These are phyloP conservation scores for Suillus lakei DNA, from an alignment of 768 basidiomycete species.

Conservation along the genomic window DNA sequence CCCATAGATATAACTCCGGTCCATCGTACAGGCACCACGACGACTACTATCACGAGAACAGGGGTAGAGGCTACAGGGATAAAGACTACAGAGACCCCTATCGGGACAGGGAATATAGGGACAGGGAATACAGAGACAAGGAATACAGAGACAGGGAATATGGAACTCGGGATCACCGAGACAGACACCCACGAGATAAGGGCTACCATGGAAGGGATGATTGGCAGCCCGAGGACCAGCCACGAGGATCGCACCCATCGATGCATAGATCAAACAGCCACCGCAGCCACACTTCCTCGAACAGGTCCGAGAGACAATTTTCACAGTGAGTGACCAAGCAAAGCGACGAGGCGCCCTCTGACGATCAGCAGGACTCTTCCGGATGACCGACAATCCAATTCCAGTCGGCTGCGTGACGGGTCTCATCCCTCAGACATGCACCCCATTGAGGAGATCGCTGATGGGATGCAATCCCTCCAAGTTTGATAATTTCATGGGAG, in stretches of 20 bases:
- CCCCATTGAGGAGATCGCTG: conserved; percentile 24
- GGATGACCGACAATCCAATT: conserved; percentile 32
- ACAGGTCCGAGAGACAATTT: conserved; percentile 20
- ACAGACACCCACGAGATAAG: not conserved
- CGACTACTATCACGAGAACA: conserved; percentile 26
- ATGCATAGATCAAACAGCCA: conserved; percentile 26
- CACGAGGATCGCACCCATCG: conserved; percentile 26
- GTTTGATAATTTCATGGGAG: conserved; percentile 18
- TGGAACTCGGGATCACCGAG: conserved; percentile 3
- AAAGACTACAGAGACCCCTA: conserved; percentile 26
- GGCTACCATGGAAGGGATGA: conserved; percentile 1
- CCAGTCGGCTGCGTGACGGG: conserved; percentile 21
- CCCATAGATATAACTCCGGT: conserved; percentile 25
- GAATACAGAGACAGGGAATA: conserved; percentile 5
- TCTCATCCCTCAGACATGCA: conserved; percentile 21
- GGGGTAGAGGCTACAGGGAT: conserved; percentile 24
- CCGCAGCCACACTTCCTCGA: conserved; percentile 21
- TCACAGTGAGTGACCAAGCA: conserved; percentile 21
- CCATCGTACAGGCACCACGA: conserved; percentile 27
- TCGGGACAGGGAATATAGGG: conserved; percentile 20
- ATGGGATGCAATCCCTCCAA: conserved; percentile 26
- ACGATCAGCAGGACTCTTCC: conserved; percentile 19
- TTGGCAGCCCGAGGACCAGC: not conserved
- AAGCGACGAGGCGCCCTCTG: not conserved
- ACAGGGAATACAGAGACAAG: conserved; percentile 9